A percentile compares a stretch with the other conserved stretches of the same genome.
Conservation (phyloP, 257 asterid genomes). For the Capsicum chinense region DNA sequence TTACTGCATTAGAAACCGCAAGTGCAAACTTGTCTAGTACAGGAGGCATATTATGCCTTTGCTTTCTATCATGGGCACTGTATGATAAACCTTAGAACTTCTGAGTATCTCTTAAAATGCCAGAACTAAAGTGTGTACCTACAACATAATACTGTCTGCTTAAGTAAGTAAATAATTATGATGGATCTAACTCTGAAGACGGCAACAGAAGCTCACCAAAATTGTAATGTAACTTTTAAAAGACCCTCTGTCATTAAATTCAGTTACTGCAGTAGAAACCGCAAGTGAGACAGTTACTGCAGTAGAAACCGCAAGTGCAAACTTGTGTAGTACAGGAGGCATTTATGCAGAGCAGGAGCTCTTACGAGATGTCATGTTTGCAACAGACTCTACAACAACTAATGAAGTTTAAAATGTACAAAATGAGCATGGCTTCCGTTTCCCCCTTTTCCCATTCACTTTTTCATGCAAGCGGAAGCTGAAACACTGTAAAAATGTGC, state of each 20-base stretch:
- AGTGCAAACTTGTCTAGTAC: not conserved
- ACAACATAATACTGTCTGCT: not conserved
- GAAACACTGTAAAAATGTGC: not conserved
- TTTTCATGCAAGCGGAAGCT: not conserved
- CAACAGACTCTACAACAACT: not conserved
- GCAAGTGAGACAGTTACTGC: not conserved
- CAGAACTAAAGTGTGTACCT: not conserved
- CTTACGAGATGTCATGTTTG: not conserved
- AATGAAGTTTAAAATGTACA: not conserved
- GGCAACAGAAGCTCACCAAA: not conserved
- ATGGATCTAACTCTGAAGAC: not conserved
- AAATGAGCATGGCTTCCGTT: not conserved
- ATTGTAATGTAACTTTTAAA: not conserved
- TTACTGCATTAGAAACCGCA: not conserved
- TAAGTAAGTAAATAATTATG: not conserved
- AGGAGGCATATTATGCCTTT: not conserved
- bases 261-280: not conserved
- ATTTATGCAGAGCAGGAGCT: slow-evolving; percentile 10
- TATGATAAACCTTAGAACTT: not conserved
- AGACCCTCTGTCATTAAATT: not conserved
- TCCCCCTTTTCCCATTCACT: not conserved
- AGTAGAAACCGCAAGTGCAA: not conserved
- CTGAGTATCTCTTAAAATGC: not conserved
- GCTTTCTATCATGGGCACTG: slow-evolving; percentile 1
- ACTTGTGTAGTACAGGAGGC: not conserved